Conservation (phyloP, 495 filamentous ascomycete genomes). For the Filosporella fistucella region DNA sequence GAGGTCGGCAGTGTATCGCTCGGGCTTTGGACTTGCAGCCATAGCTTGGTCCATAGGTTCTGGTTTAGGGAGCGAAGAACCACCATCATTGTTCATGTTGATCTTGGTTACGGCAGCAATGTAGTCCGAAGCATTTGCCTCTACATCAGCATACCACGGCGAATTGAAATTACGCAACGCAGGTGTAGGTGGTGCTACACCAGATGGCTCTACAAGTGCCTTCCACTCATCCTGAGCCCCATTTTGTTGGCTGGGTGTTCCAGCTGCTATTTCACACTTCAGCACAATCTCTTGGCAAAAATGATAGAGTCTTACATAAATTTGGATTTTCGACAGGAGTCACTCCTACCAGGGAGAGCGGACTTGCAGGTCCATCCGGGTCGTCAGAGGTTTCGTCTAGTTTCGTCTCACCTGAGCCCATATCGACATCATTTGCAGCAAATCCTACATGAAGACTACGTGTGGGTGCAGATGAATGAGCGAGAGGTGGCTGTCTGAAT, state of each 20-base stretch:
- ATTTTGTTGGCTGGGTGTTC: too few relatives aligned
- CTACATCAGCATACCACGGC: constrained; percentile 24
- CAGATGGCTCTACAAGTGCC: not conserved
- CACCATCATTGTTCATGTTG: constrained; percentile 1
- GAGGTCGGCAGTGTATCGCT: constrained; percentile 33
- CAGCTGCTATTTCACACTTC: too few relatives aligned
- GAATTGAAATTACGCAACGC: constrained; percentile 29
- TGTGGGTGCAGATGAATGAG: constrained; percentile 15
- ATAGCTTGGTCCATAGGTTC: not conserved
- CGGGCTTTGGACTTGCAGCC: not conserved
- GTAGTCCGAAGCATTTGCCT: constrained; percentile 13
- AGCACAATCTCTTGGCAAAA: too few relatives aligned
- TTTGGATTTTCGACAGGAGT: too few relatives aligned
- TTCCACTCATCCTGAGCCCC: too few relatives aligned
- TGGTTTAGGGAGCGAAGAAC: too few relatives aligned
- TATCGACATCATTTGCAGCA: constrained; percentile 33
- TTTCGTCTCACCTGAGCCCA: too few relatives aligned
- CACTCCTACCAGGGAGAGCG: too few relatives aligned
- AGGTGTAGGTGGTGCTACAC: constrained; percentile 4
- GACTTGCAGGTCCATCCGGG: too few relatives aligned
- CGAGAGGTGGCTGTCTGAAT: constrained; percentile 1
- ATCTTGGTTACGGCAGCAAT: not conserved
- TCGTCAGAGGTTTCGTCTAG: too few relatives aligned
- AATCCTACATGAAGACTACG: constrained; percentile 51
- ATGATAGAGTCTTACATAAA: too few relatives aligned